A percentile compares a stretch with the other conserved stretches of the same genome.
phyloP scores from a whole-genome alignment of 805 yeast genomes.

The Suhomyces kilbournensis region DNA sequence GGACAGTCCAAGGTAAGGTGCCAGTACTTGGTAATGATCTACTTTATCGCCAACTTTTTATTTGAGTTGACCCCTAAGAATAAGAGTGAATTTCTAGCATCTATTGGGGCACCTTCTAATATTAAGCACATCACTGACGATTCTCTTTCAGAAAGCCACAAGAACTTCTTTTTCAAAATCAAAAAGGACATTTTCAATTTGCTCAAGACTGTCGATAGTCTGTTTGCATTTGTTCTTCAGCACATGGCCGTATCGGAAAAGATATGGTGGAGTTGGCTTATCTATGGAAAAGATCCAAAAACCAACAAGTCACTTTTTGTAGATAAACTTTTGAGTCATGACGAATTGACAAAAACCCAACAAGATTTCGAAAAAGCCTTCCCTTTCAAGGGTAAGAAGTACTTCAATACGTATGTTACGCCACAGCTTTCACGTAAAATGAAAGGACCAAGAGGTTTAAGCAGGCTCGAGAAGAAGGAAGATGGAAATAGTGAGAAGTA shows the following conservation, averaged over 20 bases:
- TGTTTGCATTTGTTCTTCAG: conserved; percentile 25
- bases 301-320: conserved; percentile 28
- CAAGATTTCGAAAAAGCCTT: conserved; percentile 16
- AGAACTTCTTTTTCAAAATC: conserved; percentile 19
- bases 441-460: conserved; percentile 34
- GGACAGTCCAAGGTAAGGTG: conserved; percentile 25
- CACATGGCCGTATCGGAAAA: conserved; percentile 27
- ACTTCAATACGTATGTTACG: conserved; percentile 41
- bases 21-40: conserved; percentile 29
- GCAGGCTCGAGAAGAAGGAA: conserved; percentile 10
- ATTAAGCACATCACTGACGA: conserved; percentile 39
- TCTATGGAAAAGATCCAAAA: conserved; percentile 34
- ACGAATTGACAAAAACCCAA: conserved; percentile 18
- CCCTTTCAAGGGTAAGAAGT: conserved; percentile 33
- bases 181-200: conserved; percentile 24
- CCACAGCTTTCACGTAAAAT: conserved; percentile 42
- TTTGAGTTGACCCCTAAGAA: conserved; percentile 24
- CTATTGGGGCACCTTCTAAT: conserved; percentile 24
- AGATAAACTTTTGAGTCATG: conserved; percentile 17
- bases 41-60: conserved; percentile 26
- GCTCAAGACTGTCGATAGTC: conserved; percentile 22
- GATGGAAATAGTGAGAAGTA: conserved; percentile 4
- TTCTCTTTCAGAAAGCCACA: conserved; percentile 18
- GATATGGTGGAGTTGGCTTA: conserved; percentile 41
- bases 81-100: conserved; percentile 20